phyloP scores from a whole-genome alignment of 2,329 filamentous ascomycete species.

The Alternaria viburni region DNA sequence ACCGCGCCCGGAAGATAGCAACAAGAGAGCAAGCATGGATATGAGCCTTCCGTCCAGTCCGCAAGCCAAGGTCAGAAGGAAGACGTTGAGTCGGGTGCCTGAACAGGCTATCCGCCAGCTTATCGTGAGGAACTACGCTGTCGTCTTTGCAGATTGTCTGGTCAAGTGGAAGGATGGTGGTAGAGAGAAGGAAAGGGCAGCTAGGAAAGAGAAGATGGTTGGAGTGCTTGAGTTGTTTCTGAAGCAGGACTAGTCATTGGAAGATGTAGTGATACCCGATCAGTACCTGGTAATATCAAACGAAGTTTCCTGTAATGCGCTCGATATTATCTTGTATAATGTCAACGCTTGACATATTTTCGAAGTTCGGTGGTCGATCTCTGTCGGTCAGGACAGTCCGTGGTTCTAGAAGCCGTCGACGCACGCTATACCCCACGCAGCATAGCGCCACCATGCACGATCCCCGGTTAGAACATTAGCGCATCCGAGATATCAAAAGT shows the following conservation, averaged over 20 bases:
- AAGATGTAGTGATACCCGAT: not conserved
- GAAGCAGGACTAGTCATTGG: not conserved
- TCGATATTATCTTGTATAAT: not conserved
- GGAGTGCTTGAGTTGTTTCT: constrained; percentile 75
- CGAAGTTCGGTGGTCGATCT: not conserved
- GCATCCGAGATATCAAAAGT: constrained; percentile 19
- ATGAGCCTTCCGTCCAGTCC: constrained; percentile 35
- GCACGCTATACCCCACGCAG: not conserved
- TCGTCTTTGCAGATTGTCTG: constrained; percentile 68
- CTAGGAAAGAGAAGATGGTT: constrained; percentile 68
- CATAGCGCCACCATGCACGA: not conserved
- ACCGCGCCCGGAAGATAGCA: constrained; percentile 23
- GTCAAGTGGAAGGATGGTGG: constrained; percentile 58
- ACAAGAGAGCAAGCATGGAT: constrained; percentile 34
- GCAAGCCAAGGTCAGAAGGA: constrained; percentile 46
- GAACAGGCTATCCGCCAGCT: constrained; percentile 62
- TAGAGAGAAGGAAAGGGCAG: constrained; percentile 65
- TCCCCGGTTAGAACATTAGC: constrained; percentile 12
- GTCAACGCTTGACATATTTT: not conserved
- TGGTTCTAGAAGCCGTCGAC: constrained; percentile 3
- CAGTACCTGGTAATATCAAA: not conserved
- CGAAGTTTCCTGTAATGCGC: too few species aligned
- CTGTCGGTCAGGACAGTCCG: not conserved
- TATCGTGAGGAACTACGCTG: constrained; percentile 67
- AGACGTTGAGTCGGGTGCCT: constrained; percentile 53